phyloP scores from a whole-genome alignment of 345 rosid genomes.

The Boechera retrofracta region DNA sequence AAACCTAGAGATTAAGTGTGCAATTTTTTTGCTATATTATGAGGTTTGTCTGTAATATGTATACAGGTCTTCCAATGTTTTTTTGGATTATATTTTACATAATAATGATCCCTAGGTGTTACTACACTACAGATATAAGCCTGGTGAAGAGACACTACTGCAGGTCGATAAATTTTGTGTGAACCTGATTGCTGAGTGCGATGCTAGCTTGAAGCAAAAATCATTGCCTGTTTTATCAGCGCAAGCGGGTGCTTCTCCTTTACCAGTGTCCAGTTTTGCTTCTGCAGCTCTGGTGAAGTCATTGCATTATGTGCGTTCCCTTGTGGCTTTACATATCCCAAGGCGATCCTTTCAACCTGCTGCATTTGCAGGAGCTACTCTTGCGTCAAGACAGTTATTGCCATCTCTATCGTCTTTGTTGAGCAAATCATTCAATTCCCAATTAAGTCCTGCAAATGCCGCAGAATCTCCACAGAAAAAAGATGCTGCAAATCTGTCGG shows the following conservation, averaged over 20 bases:
- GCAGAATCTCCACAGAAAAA: constrained; percentile 73
- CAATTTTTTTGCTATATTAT: neutral
- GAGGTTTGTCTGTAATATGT: constrained; percentile 7
- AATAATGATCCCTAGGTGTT: constrained; percentile 30
- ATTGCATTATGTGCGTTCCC: constrained; percentile 90
- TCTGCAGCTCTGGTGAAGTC: constrained; percentile 90
- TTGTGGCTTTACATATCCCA: constrained; percentile 86
- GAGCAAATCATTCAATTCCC: constrained; percentile 88
- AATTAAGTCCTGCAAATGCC: constrained; percentile 65
- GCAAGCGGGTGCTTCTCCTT: constrained; percentile 57
- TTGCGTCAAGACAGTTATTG: constrained; percentile 80
- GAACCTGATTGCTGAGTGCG: constrained; percentile 76
- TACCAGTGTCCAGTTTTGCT: constrained; percentile 87
- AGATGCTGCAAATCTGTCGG: constrained; percentile 61
- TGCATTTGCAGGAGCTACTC: constrained; percentile 82
- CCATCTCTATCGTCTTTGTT: constrained; percentile 81
- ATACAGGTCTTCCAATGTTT: constrained; percentile 14
- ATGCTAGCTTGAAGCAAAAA: constrained; percentile 61
- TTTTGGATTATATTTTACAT: constrained; percentile 27
- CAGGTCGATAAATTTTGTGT: constrained; percentile 91
- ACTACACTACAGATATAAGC: constrained; percentile 78
- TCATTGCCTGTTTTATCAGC: constrained; percentile 53
- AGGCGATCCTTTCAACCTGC: constrained; percentile 86
- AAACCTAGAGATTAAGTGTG: constrained; percentile 14
- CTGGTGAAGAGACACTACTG: constrained; percentile 86